Base-by-base conservation (phyloP, 805 yeast species). In the Candida andamanensis region DNA sequence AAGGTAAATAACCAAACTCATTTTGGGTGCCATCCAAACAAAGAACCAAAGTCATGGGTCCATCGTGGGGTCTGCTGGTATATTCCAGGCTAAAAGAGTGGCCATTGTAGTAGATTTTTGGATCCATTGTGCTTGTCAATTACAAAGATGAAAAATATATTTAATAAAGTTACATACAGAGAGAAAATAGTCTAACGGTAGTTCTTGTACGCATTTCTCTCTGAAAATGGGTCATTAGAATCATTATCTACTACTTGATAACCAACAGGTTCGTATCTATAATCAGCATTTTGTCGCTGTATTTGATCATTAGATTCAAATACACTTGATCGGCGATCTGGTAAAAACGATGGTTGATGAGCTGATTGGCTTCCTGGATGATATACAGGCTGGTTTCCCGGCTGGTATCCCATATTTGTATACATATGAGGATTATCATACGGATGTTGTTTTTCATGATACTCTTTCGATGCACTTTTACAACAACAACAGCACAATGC, bases 21-120 rank as follows among this genome's bases (percentile, higher is more conserved):
- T 69, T 74, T 18, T 63, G 70, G 0, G 84, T 78, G 1, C 84
- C 84, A 57, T 78, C 84, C 30, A 78, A 67, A 45, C 84, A 78
- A 9, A 78, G 48, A 1, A 78, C 55, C 15, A 78, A 54, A 40
- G 69, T 74, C 47, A 21, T 26, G 14, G 29, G 14, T 5, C 9
- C n/a, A 22, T 26, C 13, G 8, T 6, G 6, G 6, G 21, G 12
- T 11, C 13, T 27, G 25, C 12, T 25, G 11, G 12, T 13, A 14
- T 24, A 11, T 26, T 26, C 15, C 28, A 26, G 14, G 17, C 10
- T 26, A 10, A 18, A n/a, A 10, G 26, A 23, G 9, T n/a, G 26
- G 13, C 26, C 26, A 12, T 23, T 14, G 13, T 23, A 19, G 22
- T n/a, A n/a, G n/a, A n/a, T n/a, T n/a, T n/a, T n/a, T n/a, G n/a